Evolutionary conservation across 78 protist species (phyloP).

Genomic region (Dictyostelium capitatum): DNA sequence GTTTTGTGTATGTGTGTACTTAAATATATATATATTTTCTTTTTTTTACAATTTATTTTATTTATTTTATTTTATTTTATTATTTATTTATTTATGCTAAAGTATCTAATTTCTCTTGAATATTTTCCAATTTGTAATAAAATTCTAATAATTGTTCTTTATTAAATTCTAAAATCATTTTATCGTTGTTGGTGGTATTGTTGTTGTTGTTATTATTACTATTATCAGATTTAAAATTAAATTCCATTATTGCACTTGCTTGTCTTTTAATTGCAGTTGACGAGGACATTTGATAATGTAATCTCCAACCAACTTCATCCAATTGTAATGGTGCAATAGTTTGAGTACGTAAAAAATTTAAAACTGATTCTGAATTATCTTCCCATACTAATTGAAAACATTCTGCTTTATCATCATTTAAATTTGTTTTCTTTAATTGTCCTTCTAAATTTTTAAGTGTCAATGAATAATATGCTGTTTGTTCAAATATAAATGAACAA

Average conservation of each 20-base stretch:
- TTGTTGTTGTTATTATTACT: neutral
- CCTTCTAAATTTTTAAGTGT: constrained; percentile 1
- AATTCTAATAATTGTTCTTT: constrained; percentile 59
- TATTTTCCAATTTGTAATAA: constrained; percentile 58
- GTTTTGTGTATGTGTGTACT: too few species aligned
- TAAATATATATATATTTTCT: too few species aligned
- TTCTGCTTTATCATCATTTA: constrained; percentile 34
- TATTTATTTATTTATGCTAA: constrained; percentile 17
- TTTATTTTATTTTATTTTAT: neutral
- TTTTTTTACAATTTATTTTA: neutral
- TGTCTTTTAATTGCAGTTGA: constrained; percentile 57
- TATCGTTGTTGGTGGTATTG: constrained; percentile 1
- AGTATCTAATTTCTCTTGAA: constrained; percentile 80
- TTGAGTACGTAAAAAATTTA: constrained; percentile 41
- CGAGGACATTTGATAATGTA: constrained; percentile 80
- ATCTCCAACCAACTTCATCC: constrained; percentile 81
- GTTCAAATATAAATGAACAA: constrained; percentile 83
- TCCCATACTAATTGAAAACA: constrained; percentile 66
- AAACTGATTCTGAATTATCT: constrained; percentile 17
- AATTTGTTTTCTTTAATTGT: constrained; percentile 55
- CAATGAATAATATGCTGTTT: constrained; percentile 78
- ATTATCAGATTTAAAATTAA: constrained; percentile 51
- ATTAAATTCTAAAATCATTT: constrained; percentile 71
- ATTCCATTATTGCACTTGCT: constrained; percentile 65
- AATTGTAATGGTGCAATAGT: constrained; percentile 62